Conservation (phyloP, 1,284 basidiomycete species). For the Austroboletus rostrupii region DNA sequence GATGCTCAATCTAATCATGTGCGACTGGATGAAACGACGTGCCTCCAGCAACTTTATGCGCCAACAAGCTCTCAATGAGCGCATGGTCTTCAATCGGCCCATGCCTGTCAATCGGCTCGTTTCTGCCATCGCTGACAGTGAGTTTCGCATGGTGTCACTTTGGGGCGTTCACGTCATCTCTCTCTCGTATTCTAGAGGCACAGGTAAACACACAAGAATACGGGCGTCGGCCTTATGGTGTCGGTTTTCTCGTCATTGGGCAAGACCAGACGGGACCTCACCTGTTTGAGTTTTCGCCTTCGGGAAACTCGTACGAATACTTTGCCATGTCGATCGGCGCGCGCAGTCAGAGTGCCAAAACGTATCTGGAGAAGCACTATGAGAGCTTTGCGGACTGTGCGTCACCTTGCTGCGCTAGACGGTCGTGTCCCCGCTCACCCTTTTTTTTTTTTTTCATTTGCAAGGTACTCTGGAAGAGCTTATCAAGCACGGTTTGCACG, state of each 20-base stretch:
- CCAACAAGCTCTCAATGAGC: constrained; percentile 93
- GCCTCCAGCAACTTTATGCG: constrained; percentile 92
- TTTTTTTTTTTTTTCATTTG: not conserved
- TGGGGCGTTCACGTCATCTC: constrained; percentile 2
- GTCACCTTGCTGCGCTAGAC: constrained; percentile 26
- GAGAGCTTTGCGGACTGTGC: constrained; percentile 82
- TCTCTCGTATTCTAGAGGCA: constrained; percentile 61
- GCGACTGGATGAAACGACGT: not conserved
- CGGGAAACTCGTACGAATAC: constrained; percentile 97
- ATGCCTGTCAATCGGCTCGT: constrained; percentile 94
- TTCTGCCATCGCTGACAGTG: constrained; percentile 91
- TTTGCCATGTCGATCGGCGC: constrained; percentile 99
- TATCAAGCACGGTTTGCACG: constrained; percentile 88
- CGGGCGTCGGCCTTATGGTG: constrained; percentile 95
- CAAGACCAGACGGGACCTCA: constrained; percentile 94
- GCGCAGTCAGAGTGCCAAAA: constrained; percentile 96
- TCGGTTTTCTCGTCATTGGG: constrained; percentile 97
- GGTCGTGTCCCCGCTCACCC: constrained; percentile 1
- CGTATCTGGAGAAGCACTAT: constrained; percentile 94
- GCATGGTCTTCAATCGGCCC: constrained; percentile 93
- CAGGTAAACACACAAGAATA: constrained; percentile 99
- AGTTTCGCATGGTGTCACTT: constrained; percentile 27
- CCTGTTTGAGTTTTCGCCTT: constrained; percentile 96
- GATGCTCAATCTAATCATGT: not conserved
- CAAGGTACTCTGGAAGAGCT: constrained; percentile 80